Evolutionary conservation across 176 grass and related monocot genomes (phyloP).

Genomic region (Hsuehochloa calcarea): DNA sequence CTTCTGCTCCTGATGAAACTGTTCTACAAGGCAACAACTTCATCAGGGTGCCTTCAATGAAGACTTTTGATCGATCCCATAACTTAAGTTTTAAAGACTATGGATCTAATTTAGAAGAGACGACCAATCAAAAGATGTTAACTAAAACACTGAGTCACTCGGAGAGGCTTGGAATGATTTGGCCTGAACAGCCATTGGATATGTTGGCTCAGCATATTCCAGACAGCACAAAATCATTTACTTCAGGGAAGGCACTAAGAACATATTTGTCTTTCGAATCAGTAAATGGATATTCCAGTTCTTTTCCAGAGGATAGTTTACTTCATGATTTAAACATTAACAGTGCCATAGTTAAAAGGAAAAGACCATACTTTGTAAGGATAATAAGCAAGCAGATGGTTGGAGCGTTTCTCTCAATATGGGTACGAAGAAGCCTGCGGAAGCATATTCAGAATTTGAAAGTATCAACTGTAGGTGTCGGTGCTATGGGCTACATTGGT

Average conservation of each 20-base stretch:
- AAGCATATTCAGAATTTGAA: conserved; percentile 93
- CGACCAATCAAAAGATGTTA: conserved; percentile 59
- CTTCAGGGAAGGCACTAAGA: conserved; percentile 53
- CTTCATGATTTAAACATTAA: conserved; percentile 50
- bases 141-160: conserved; percentile 66
- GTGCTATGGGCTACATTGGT: conserved; percentile 95
- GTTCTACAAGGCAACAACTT: conserved; percentile 26
- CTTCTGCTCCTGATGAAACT: conserved; percentile 22
- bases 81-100: conserved; percentile 57
- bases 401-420: conserved; percentile 84
- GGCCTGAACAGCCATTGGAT: conserved; percentile 86
- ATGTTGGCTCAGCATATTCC: conserved; percentile 46
- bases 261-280: conserved; percentile 61
- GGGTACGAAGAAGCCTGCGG: conserved; percentile 78
- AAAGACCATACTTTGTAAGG: conserved; percentile 67
- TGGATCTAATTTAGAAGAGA: conserved; percentile 36
- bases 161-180: conserved; percentile 86
- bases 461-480: conserved; percentile 87
- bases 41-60: conserved; percentile 39
- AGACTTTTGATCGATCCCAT: conserved; percentile 53
- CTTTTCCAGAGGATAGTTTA: conserved; percentile 41
- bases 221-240: conserved; percentile 27
- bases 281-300: conserved; percentile 37
- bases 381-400: conserved; percentile 99
- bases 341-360: conserved; percentile 48